Evolutionary conservation across 2,329 filamentous ascomycete genomes (phyloP).

Genomic region (Ophiostoma sp.): DNA sequence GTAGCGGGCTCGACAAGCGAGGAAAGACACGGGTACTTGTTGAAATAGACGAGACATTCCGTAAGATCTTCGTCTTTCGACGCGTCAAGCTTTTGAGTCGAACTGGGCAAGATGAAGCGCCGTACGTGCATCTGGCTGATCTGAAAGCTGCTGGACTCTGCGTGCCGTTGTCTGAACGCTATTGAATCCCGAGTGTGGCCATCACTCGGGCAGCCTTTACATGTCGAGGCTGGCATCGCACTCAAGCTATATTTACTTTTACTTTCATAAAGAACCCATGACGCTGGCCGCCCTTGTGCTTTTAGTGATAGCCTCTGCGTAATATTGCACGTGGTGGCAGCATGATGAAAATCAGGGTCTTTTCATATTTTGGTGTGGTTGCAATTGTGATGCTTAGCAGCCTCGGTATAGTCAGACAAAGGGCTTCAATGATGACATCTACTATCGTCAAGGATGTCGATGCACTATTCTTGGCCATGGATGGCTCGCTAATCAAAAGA

Average conservation of each 20-base stretch:
- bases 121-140: too few relatives aligned
- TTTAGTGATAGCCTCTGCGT: background rate
- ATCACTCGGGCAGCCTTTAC: too few relatives aligned
- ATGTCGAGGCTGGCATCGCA: too few relatives aligned
- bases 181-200: too few relatives aligned
- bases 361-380: background rate
- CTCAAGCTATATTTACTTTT: background rate
- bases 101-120: too few relatives aligned
- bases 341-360: background rate
- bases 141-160: too few relatives aligned
- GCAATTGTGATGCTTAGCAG: background rate
- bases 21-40: background rate
- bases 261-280: background rate
- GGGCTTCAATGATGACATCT: background rate
- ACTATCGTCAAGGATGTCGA: background rate
- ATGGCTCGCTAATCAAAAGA: too few relatives aligned
- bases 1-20: background rate
- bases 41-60: background rate
- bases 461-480: background rate
- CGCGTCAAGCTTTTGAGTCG: background rate
- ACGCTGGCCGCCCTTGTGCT: background rate
- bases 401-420: background rate
- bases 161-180: too few relatives aligned
- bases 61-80: background rate
- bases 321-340: slow-evolving; percentile 1